These are phyloP conservation scores for Mycena rosella DNA, from an alignment of 768 basidiomycete species.

Conservation along the genomic window DNA sequence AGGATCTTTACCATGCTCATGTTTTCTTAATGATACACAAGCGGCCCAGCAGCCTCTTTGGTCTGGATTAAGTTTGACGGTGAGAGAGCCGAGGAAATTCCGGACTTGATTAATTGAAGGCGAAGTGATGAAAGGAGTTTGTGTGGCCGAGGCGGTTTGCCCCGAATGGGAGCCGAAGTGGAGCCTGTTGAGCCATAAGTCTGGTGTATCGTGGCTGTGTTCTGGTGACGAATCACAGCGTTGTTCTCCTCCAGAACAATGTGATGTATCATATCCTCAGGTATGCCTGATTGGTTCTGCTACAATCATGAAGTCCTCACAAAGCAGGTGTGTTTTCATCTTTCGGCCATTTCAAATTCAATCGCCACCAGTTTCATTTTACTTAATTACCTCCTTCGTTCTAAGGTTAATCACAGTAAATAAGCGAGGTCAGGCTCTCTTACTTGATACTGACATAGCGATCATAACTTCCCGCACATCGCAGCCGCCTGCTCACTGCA, in stretches of 20 bases:
- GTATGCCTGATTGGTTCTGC: conserved; percentile 11
- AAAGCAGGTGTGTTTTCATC: conserved; percentile 7
- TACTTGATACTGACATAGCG: background rate
- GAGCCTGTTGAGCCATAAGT: conserved; percentile 14
- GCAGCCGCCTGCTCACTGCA: background rate
- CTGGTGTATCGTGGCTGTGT: background rate
- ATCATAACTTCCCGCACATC: conserved; percentile 4
- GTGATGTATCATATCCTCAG: background rate
- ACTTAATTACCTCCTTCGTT: background rate
- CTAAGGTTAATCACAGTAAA: background rate
- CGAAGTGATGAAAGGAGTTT: conserved; percentile 4
- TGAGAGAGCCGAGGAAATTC: conserved; percentile 16
- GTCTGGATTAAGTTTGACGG: conserved; percentile 12
- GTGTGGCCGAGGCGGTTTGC: conserved; percentile 3
- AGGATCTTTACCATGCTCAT: conserved; percentile 4
- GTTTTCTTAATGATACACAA: conserved; percentile 6
- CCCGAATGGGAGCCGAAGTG: conserved; percentile 9
- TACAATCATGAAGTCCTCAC: conserved; percentile 6
- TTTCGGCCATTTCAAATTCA: conserved; percentile 5
- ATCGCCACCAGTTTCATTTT: conserved; percentile 2
- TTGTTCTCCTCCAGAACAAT: conserved; percentile 5
- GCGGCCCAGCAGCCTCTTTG: conserved; percentile 13
- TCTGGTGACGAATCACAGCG: too few species aligned
- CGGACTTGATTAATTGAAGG: conserved; percentile 15
- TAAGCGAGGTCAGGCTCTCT: background rate